These are phyloP conservation scores for Mycena belliarum DNA, from an alignment of 768 basidiomycete species.

Conservation along the genomic window DNA sequence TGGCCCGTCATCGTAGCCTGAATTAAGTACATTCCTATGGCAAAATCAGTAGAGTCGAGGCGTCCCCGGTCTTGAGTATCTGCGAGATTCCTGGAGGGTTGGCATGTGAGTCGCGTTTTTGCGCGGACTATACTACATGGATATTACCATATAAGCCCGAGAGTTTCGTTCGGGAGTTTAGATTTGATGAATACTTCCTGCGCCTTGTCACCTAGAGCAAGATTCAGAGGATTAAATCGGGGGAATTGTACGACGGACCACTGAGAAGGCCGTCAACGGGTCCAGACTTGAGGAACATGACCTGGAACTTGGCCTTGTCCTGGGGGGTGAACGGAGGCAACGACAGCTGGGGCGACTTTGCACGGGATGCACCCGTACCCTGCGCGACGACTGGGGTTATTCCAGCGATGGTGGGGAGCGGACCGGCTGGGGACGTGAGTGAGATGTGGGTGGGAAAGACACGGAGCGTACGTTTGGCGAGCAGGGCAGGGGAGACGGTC, in stretches of 20 bases:
- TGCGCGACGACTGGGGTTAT: slow-evolving; percentile 58
- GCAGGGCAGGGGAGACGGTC: slow-evolving; percentile 58
- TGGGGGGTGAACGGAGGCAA: slow-evolving; percentile 73
- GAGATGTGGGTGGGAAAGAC: slow-evolving; percentile 7
- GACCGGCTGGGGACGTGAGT: slow-evolving; percentile 62
- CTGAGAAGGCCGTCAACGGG: slow-evolving; percentile 77
- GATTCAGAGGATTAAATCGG: neutral
- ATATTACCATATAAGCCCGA: slow-evolving; percentile 89
- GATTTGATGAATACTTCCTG: slow-evolving; percentile 91
- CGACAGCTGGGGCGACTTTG: slow-evolving; percentile 60
- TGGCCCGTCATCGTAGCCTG: slow-evolving; percentile 87
- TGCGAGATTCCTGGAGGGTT: slow-evolving; percentile 73
- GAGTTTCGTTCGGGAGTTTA: slow-evolving; percentile 79
- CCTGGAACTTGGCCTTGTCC: slow-evolving; percentile 84
- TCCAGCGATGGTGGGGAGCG: slow-evolving; percentile 79
- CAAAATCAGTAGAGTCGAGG: slow-evolving; percentile 90
- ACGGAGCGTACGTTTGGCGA: slow-evolving; percentile 64
- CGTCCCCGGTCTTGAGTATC: slow-evolving; percentile 91
- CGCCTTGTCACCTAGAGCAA: slow-evolving; percentile 76
- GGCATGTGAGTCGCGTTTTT: slow-evolving; percentile 8
- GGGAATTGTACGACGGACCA: slow-evolving; percentile 47
- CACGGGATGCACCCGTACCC: slow-evolving; percentile 48
- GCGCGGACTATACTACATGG: neutral
- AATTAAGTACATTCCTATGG: slow-evolving; percentile 95
- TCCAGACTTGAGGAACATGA: slow-evolving; percentile 71